Percentiles rank a stretch among this genome's conserved stretches.
These are phyloP conservation scores for Beauveria caledonica DNA, from an alignment of 2,329 filamentous ascomycete genomes.

Conservation along the genomic window DNA sequence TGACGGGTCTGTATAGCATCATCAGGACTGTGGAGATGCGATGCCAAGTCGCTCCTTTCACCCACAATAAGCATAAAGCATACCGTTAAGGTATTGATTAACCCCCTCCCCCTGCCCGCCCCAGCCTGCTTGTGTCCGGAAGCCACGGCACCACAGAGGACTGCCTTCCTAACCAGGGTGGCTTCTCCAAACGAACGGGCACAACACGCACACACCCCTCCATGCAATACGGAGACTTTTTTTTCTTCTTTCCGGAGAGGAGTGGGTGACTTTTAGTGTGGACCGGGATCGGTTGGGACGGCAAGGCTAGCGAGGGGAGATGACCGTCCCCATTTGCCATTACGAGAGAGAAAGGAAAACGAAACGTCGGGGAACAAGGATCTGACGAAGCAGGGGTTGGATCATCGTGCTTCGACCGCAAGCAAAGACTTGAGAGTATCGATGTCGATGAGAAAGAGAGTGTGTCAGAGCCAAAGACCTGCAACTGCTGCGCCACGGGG, in stretches of 20 bases:
- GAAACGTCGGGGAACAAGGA: neutral
- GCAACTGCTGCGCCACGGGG: neutral
- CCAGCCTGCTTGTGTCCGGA: neutral
- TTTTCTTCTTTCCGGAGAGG: neutral
- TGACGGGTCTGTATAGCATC: neutral
- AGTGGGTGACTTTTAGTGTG: neutral
- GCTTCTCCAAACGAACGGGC: neutral
- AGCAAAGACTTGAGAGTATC: neutral
- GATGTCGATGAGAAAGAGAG: neutral
- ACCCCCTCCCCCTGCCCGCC: neutral
- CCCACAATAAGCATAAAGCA: slow-evolving; percentile 11
- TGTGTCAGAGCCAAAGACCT: neutral
- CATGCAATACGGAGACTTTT: neutral
- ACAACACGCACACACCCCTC: neutral
- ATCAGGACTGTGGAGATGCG: neutral
- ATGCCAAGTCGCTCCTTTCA: neutral
- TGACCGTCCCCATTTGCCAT: neutral
- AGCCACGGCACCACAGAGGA: neutral
- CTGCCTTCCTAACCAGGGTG: neutral
- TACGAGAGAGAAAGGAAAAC: slow-evolving; percentile 1
- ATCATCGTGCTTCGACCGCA: neutral
- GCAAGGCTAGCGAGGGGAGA: slow-evolving; percentile 9
- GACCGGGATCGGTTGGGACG: slow-evolving; percentile 11
- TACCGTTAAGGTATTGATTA: neutral
- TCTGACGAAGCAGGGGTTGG: neutral